phyloP scores from a whole-genome alignment of 2,329 filamentous ascomycete species.

The Alternaria dauci region DNA sequence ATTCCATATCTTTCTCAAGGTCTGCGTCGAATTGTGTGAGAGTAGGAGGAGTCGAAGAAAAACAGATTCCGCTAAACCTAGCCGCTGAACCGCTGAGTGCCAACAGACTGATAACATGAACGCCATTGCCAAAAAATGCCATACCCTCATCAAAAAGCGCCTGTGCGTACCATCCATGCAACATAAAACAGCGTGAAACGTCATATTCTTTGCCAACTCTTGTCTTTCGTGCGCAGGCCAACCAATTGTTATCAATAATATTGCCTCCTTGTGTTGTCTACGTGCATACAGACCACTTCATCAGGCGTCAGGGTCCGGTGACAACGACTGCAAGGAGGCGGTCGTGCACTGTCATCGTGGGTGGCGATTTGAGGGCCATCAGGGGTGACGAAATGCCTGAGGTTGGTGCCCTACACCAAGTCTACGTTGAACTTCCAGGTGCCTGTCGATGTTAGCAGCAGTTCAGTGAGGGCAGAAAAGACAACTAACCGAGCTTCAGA shows the following conservation, averaged over 20 bases:
- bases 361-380: neutral
- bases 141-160: conserved; percentile 13
- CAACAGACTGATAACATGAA: conserved; percentile 8
- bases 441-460: conserved; percentile 27
- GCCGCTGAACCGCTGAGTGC: conserved; percentile 24
- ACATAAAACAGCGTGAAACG: conserved; percentile 10
- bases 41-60: neutral
- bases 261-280: neutral
- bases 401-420: conserved; percentile 24
- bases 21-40: neutral
- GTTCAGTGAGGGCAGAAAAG: neutral
- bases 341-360: neutral
- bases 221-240: neutral
- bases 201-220: neutral
- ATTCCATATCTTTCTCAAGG: neutral
- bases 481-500: conserved; percentile 74
- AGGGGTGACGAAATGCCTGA: neutral
- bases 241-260: neutral
- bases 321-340: neutral
- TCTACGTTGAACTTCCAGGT: conserved; percentile 47
- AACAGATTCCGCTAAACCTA: conserved; percentile 16
- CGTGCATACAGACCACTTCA: too few relatives aligned
- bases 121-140: conserved; percentile 25
- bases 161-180: conserved; percentile 20
- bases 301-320: neutral